These are phyloP conservation scores for Penicillium corylophilum DNA, from an alignment of 2,329 filamentous ascomycete species.

Conservation along the genomic window DNA sequence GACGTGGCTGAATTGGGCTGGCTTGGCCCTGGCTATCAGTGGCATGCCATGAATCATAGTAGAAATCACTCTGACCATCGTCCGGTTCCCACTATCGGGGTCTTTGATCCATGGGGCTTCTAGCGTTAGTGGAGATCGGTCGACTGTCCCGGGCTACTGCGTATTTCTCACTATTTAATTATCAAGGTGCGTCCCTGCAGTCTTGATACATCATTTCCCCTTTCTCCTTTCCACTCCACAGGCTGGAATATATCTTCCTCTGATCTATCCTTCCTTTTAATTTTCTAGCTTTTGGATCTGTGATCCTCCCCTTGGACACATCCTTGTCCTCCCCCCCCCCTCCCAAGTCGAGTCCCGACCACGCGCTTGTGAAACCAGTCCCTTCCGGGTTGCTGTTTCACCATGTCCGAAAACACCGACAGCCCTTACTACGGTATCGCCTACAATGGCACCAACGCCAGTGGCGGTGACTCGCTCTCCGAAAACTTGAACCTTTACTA, in stretches of 20 bases:
- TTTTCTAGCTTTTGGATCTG: not conserved
- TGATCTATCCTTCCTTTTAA: not conserved
- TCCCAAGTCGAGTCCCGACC: not conserved
- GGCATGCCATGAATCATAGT: constrained; percentile 22
- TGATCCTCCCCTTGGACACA: not conserved
- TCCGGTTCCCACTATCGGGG: constrained; percentile 23
- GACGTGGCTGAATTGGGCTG: constrained; percentile 14
- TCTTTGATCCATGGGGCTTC: constrained; percentile 19
- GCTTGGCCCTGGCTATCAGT: constrained; percentile 20
- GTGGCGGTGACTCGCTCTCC: constrained; percentile 65
- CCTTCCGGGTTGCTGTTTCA: constrained; percentile 13
- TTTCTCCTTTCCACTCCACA: constrained; percentile 1
- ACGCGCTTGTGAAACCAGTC: not conserved
- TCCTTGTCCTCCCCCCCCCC: not conserved
- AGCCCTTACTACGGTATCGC: constrained; percentile 34
- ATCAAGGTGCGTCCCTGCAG: constrained; percentile 22
- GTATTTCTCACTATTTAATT: constrained; percentile 21
- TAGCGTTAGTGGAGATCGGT: constrained; percentile 26
- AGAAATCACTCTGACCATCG: constrained; percentile 22
- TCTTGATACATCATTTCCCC: constrained; percentile 20
- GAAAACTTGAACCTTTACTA: constrained; percentile 84
- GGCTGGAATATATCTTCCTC: constrained; percentile 3
- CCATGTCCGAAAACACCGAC: constrained; percentile 35
- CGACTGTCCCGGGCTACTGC: constrained; percentile 11
- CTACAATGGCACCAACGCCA: constrained; percentile 64